Evolutionary conservation across 2,329 filamentous ascomycete genomes (phyloP).

Genomic region (Ophiostoma angusticollis): DNA sequence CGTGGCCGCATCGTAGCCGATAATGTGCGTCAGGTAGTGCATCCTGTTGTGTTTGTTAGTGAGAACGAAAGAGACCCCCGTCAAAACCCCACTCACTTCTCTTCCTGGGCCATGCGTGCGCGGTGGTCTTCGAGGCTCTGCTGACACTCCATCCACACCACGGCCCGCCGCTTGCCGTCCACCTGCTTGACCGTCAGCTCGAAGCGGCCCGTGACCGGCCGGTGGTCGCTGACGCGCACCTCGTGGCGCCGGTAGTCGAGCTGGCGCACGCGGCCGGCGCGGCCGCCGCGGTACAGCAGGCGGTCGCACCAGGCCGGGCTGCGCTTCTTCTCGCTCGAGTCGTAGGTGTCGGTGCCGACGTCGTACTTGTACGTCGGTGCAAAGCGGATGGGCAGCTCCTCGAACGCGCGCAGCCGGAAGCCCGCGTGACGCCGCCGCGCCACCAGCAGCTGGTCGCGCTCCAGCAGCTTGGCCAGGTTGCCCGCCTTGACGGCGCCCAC

Average conservation of each 20-base stretch:
- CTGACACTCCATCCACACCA: slow-evolving; percentile 60
- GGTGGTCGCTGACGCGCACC: slow-evolving; percentile 79
- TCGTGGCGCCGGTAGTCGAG: slow-evolving; percentile 82
- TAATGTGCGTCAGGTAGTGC: slow-evolving; percentile 36
- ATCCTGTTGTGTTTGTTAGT: slow-evolving; percentile 27
- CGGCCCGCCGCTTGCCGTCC: slow-evolving; percentile 49
- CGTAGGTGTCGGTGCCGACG: slow-evolving; percentile 85
- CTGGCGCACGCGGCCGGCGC: slow-evolving; percentile 62
- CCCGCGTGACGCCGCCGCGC: slow-evolving; percentile 80
- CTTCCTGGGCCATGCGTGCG: slow-evolving; percentile 52
- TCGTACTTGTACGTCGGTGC: slow-evolving; percentile 98
- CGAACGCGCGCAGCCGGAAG: slow-evolving; percentile 78
- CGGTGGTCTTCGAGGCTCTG: slow-evolving; percentile 62
- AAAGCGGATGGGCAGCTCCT: slow-evolving; percentile 83
- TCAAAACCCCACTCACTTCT: slow-evolving; percentile 82
- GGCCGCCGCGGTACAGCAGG: slow-evolving; percentile 62
- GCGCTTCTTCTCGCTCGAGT: slow-evolving; percentile 86
- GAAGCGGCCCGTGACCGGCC: slow-evolving; percentile 80
- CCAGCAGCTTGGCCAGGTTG: slow-evolving; percentile 75
- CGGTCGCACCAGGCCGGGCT: slow-evolving; percentile 96
- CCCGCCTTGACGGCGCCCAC: slow-evolving; percentile 70
- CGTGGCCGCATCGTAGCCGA: slow-evolving; percentile 42
- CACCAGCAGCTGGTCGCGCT: slow-evolving; percentile 84
- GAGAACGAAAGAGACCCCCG: background rate
- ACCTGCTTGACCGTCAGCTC: slow-evolving; percentile 76